Percentiles rank a stretch among this genome's conserved stretches.
These are phyloP conservation scores for Sisymbrium irio DNA, from an alignment of 345 rosid species.

Conservation along the genomic window DNA sequence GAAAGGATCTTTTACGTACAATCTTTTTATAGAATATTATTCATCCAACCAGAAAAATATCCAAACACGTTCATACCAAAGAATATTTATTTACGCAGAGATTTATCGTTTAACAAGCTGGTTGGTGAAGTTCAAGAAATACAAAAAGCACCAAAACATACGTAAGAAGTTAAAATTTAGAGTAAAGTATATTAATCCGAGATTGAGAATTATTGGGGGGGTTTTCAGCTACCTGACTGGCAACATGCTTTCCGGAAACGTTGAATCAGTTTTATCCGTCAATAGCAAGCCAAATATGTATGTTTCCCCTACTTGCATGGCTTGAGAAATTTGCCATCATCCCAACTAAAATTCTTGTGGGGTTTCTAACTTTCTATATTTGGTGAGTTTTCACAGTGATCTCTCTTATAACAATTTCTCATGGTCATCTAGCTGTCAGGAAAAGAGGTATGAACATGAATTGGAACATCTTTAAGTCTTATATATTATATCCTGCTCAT, in stretches of 20 bases:
- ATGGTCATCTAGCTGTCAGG: slow-evolving; percentile 2
- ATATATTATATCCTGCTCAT: not conserved
- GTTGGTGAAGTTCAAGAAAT: slow-evolving; percentile 6
- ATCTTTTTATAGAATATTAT: no score
- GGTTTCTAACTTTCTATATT: no score
- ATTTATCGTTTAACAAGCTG: slow-evolving; percentile 29
- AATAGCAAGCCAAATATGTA: slow-evolving; percentile 18
- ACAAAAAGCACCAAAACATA: not conserved
- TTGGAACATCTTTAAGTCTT: not conserved
- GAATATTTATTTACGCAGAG: slow-evolving; percentile 17
- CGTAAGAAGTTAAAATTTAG: slow-evolving; percentile 5
- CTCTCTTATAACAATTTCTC: slow-evolving; percentile 30
- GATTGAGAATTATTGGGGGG: not conserved
- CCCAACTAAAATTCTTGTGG: not conserved
- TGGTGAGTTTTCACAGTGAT: slow-evolving; percentile 25
- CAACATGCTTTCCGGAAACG: slow-evolving; percentile 25
- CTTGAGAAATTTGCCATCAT: not conserved
- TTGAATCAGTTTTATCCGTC: not conserved
- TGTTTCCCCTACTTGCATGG: not conserved
- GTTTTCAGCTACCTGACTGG: slow-evolving; percentile 24
- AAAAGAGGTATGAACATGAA: slow-evolving; percentile 10
- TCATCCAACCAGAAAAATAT: not conserved
- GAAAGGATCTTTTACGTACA: no score
- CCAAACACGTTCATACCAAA: no score
- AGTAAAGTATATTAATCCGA: not conserved